Evolutionary conservation across 306 rosid species (phyloP).

Genomic region (Cucurbita pepo): DNA sequence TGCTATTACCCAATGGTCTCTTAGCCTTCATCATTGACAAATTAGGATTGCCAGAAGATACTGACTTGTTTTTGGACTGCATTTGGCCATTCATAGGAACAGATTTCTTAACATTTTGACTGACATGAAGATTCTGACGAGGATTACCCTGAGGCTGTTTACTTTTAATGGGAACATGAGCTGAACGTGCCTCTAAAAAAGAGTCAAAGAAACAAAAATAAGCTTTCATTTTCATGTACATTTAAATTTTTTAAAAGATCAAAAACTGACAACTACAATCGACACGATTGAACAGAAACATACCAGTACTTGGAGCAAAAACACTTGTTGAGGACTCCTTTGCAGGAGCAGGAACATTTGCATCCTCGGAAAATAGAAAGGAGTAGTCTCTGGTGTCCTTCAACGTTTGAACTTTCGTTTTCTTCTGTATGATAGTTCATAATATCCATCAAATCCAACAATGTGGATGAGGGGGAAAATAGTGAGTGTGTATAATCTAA

Average conservation of each 20-base stretch:
- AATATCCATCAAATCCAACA: slow-evolving; percentile 7
- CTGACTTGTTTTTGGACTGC: slow-evolving; percentile 29
- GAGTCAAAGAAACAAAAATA: slow-evolving; percentile 41
- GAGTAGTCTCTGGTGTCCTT: slow-evolving; percentile 88
- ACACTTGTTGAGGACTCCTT: slow-evolving; percentile 29
- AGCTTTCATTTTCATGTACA: slow-evolving; percentile 36
- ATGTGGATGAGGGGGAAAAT: background rate
- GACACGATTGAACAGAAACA: slow-evolving; percentile 15
- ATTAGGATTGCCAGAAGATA: slow-evolving; percentile 28
- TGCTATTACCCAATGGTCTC: slow-evolving; percentile 34
- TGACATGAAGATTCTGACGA: slow-evolving; percentile 18
- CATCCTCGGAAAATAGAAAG: slow-evolving; percentile 66
- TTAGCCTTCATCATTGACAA: slow-evolving; percentile 29
- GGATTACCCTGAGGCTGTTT: slow-evolving; percentile 31
- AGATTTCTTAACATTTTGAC: slow-evolving; percentile 26
- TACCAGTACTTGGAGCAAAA: slow-evolving; percentile 36
- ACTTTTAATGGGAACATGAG: slow-evolving; percentile 31
- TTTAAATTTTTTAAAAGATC: slow-evolving; percentile 6
- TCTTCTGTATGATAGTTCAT: slow-evolving; percentile 27
- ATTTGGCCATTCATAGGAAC: slow-evolving; percentile 27
- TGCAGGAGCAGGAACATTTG: slow-evolving; percentile 46
- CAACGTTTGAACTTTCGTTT: slow-evolving; percentile 45
- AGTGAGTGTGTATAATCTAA: background rate
- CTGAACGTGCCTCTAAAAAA: slow-evolving; percentile 47
- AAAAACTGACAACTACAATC: background rate